Evolutionary conservation across 805 yeast species (phyloP), one percentile per base, ranked within the genome.

Genomic region (Saturnispora diversa): DNA sequence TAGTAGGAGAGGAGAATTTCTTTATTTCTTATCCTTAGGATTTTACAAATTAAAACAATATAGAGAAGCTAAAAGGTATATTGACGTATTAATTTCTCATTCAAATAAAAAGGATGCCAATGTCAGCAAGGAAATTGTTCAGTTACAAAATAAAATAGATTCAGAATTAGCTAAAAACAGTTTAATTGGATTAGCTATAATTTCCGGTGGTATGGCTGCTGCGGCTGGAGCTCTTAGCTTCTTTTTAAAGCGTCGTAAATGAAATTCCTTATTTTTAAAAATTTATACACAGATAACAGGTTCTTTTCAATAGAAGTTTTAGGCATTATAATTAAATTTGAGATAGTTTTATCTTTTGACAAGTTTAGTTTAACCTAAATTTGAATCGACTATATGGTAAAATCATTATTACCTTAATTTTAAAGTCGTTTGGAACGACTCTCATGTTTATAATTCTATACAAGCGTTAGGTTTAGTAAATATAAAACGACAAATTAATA

Each of bases 41-140:
- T 80, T 92, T 39, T 88, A 72, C 60, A 90, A 90, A 59, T 66
- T 86, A 6, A 94, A 94, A 9, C 96, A 92, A 54, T 87, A 80
- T 55, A 64, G 81, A 28, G 84, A 85, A 55, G 86, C 97, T 3
- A 76, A 92, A 51, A 66, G 90, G 49, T 92, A 90, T 58, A 75
- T 85, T 4, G 95, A 88, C 44, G 74, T 92, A 48, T 66, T 84
- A 31, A 66, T 69, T 33, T 77, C 79, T 48, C 98, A 94, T 60
- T 96, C 97, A 0, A 81, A 78, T 19, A 88, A 87, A 58, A 59
- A 67, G 22, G 97, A 92, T 59, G 94, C 88, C 3, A 38, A 34
- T 13, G 22, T 32, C 7, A 33, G 33, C 8, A 33, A 27, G 19
- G 42, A 39, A 20, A 33, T 39, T 3, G 9, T 19, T 12, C 33